Base-by-base conservation (phyloP, 441 rosid genomes). In the Francoa sonchifolia region DNA sequence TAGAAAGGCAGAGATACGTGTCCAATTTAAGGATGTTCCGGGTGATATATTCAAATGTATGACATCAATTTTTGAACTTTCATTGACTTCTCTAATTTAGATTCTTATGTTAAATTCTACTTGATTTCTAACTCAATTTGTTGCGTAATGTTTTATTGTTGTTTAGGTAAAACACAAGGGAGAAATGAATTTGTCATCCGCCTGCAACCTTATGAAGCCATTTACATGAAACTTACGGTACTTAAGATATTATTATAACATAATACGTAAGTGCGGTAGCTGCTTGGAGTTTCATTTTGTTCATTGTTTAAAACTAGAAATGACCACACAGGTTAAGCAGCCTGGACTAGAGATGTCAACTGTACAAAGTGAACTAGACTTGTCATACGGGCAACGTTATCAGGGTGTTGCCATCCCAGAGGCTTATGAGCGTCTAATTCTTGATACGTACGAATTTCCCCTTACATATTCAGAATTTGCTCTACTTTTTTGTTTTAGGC, bases 11-110 rank as follows among this genome's bases (percentile, higher is more conserved):
- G 95, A 83, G 70, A 92, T 87, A 51, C 92, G 95, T 8, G 61
- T 92, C 65, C 96, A 86, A 64, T 92, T 92, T 55, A 92, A 83
- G 74, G 96, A 92, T 58, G 94, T 82, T 65, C 99, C 99, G 25
- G 96, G 96, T 6, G 96, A 92, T 64, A 92, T 92, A 54, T 92
- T 74, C 71, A 81, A 52, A 75, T 74, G 99, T 92, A 75, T 32
- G 87, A 8, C 26, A 1, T 30, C 42, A 14, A 19, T 48, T 21
- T 34, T 52, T 22, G 8, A 15, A 45, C 39, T 49, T 33, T 33
- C 39, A 14, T 33, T 26, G 22, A 39, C 37, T 44, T 29, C 7
- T 12, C 33, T n/a, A n/a, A n/a, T n/a, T n/a, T n/a, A n/a, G n/a
- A n/a, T n/a, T n/a, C n/a, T n/a, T n/a, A n/a, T n/a, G n/a, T n/a